Base-by-base conservation (phyloP, 805 yeast genomes). In the Blastobotrys attinorum region DNA sequence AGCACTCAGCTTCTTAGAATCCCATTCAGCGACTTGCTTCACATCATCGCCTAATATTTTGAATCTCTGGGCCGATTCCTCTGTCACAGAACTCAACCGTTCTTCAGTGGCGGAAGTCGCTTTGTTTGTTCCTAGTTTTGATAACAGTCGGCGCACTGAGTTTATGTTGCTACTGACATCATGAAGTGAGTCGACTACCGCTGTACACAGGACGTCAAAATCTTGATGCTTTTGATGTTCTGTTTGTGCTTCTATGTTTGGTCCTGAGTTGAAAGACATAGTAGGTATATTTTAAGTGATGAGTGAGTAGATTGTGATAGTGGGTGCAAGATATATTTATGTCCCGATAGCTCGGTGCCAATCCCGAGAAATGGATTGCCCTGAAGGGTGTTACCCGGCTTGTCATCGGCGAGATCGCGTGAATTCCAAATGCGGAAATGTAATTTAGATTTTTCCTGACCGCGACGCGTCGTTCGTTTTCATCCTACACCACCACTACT, bases 51-150 rank as follows among this genome's bases (percentile, higher is more conserved):
- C 53, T 8, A 51, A 39, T 7, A 25, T 21, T 37, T 45, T 44
- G 38, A 55, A 52, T 42, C 44, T 41, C 8, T 17, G 42, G 11
- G 53, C 40, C 20, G 51, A 40, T 31, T 47, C 48, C 10, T 47
- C 55, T 1, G 47, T 46, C 3, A 45, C 42, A 21, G 39, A 42
- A 6, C 37, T 33, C 22, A 54, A 39, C 13, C 50, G 42, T 17
- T 45, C 48, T 31, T 51, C 53, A 18, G 31, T 32, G 16, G 21
- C 31, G 7, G 15, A 13, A 2, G 46, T 20, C 8, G 42, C 31
- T 6, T 39, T 25, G 4, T 42, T 29, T n/a, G 40, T 41, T 17
- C 44, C 40, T 20, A 37, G 38, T 31, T 39, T 46, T 18, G 38
- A 27, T 7, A 43, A 22, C 15, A 49, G 41, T 32, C 48, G 29